Conservation (phyloP, 2,329 filamentous ascomycete species). For the Botrytis byssoidea region DNA sequence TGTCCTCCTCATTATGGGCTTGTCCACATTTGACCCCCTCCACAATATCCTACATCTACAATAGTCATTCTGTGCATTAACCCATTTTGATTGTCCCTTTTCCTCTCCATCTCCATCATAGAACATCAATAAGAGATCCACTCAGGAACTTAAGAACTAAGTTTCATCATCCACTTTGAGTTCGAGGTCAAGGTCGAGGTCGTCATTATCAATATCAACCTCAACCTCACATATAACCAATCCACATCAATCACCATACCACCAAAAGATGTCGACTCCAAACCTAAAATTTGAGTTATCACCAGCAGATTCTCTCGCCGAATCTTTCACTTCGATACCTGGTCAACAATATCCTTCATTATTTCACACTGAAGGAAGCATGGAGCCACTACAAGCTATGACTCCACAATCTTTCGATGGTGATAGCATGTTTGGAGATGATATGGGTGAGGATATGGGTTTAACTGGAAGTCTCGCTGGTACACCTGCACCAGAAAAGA, state of each 20-base stretch:
- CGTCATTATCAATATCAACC: not conserved
- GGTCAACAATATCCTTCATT: conserved; percentile 37
- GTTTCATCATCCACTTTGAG: not conserved
- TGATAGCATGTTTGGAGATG: conserved; percentile 38
- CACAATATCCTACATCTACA: conserved; percentile 2
- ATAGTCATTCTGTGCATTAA: not conserved
- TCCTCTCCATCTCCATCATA: not conserved
- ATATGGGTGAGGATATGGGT: conserved; percentile 14
- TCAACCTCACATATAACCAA: not conserved
- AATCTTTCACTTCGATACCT: conserved; percentile 40
- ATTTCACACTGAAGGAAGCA: conserved; percentile 32
- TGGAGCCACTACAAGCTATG: conserved; percentile 35
- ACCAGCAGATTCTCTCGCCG: conserved; percentile 36
- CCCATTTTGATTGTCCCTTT: not conserved
- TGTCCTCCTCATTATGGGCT: conserved; percentile 18
- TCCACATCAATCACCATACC: not conserved
- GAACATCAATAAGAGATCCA: not conserved
- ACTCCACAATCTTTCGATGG: conserved; percentile 39
- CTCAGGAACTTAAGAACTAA: not conserved
- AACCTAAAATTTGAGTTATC: conserved; percentile 40
- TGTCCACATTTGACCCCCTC: conserved; percentile 16
- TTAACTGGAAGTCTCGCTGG: conserved; percentile 29
- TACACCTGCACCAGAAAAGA: conserved; percentile 56
- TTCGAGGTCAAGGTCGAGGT: not conserved
- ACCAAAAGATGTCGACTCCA: conserved; percentile 29